Base-by-base conservation (phyloP, 2,329 filamentous ascomycete species). In the Reticulascus tulasneorum region DNA sequence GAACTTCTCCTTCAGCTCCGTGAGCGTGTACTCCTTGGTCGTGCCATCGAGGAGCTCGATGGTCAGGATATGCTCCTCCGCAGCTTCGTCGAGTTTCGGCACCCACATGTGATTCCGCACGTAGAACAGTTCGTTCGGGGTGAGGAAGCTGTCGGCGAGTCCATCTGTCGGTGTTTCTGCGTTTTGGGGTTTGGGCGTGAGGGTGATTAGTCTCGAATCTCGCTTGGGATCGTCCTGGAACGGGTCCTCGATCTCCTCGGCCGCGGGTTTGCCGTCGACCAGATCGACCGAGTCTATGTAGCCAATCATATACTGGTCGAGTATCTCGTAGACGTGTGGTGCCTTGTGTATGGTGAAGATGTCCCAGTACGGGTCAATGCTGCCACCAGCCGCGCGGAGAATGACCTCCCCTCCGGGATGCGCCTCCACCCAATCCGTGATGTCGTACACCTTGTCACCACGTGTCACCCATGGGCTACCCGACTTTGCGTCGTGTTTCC, bases 321-420 rank as follows among this genome's bases (percentile, higher is more conserved):
- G 63, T 25, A 84, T 80, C 33, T 82, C 76, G 40, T 72, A 70
- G 6, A 84, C 78, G 41, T 84, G 75, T 26, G 75, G 66, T 13
- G 72, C 69, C 53, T 84, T 79, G 62, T 85, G 81, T 40, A 84
- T 84, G 29, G 71, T 67, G 52, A 85, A 85, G 35, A 85, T 82
- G 40, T 82, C 66, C 81, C 81, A 85, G 58, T 83, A 84, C 0
- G 75, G 72, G 33, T 85, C 80, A 32, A 85, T 73, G 36, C 71
- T 74, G 23, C 75, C 73, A 4, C 81, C 81, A 2, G 77, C 79
- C 2, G 81, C 81, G 20, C 75, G 71, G 8, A 84, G 63, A 40
- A 85, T 85, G 11, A 85, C 77, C 34, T 82, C 75, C 26, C 81
- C 81, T 4, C 81, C 81, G 0, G 81, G 81, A 50, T 85, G 81